Evolutionary conservation across 495 filamentous ascomycete species (phyloP), one percentile per base, ranked within the genome.

Genomic region (Aspergillus haitiensis): DNA sequence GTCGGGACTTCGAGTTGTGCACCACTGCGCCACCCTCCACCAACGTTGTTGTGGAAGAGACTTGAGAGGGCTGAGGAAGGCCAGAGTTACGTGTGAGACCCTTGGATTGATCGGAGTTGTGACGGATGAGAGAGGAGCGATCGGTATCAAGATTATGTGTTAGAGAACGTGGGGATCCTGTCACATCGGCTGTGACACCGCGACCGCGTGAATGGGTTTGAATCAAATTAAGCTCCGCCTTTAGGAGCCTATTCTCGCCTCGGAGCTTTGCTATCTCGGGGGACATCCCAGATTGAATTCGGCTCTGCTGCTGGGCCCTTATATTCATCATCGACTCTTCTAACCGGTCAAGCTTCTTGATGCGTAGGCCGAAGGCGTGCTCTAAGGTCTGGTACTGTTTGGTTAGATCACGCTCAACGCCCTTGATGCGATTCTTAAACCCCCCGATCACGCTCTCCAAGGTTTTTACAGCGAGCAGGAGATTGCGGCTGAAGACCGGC

Each of bases 371-470:
- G 42, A 96, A 84, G 27, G 84, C 87, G 61, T 85, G 86, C 74
- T 97, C 93, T 18, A 98, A 82, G 2, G 83, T 83, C 56, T 96
- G 88, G 66, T 96, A 98, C 63, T 97, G 91, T 64, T 90, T 89
- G 83, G 86, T 90, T 12, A 98, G 77, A 49, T 95, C 90, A 53
- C 89, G 86, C 65, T 98, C 95, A 39, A 97, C 84, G n/a, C 75
- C 75, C 63, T 88, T 89, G 70, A 96, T 88, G 58, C 90, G 87
- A 45, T 78, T 76, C 67, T 90, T 89, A 81, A 97, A 97, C 36
- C 82, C 82, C n/a, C 84, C 80, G 47, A 98, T 77, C 59, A 95
- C 84, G 33, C 79, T 78, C 74, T 98, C 94, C 55, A 98, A 84
- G 2, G 85, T 91, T 75, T 96, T 97, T 60, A 97, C 83, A 7